These are phyloP conservation scores for Symbiotaphrina buchneri DNA, from an alignment of 495 filamentous ascomycete species.

Conservation along the genomic window DNA sequence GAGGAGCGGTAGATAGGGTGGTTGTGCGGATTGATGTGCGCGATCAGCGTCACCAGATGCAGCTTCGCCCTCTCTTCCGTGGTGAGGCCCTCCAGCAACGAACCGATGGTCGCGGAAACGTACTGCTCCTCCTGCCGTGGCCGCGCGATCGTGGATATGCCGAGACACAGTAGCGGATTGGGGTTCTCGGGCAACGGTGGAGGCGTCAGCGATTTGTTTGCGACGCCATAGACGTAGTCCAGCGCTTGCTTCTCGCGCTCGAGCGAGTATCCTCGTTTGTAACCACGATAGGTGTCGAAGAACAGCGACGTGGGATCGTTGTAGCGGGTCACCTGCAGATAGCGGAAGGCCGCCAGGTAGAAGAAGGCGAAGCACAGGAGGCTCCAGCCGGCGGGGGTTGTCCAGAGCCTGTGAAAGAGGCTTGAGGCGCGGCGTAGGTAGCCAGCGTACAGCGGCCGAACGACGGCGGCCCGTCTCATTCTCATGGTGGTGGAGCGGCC, in stretches of 20 bases:
- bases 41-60: constrained; percentile 27
- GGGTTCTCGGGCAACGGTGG: background rate
- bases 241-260: background rate
- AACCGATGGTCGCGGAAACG: constrained; percentile 23
- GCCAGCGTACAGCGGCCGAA: too few relatives aligned
- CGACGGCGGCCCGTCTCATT: too few relatives aligned
- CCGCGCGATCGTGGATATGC: background rate
- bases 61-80: constrained; percentile 20
- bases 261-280: background rate
- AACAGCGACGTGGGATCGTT: background rate
- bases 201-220: background rate
- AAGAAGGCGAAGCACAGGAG: too few relatives aligned
- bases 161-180: background rate
- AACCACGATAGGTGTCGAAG: background rate
- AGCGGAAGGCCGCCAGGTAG: too few relatives aligned
- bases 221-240: background rate
- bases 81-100: constrained; percentile 24
- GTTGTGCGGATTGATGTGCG: constrained; percentile 20
- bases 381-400: too few relatives aligned
- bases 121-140: constrained; percentile 9
- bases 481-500: too few relatives aligned
- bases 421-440: too few relatives aligned
- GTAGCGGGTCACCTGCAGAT: too few relatives aligned
- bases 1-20: constrained; percentile 24
- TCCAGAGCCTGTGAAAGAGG: too few relatives aligned